Evolutionary conservation across 176 grass and related monocot species (phyloP).

Genomic region (Triticum turgidum): DNA sequence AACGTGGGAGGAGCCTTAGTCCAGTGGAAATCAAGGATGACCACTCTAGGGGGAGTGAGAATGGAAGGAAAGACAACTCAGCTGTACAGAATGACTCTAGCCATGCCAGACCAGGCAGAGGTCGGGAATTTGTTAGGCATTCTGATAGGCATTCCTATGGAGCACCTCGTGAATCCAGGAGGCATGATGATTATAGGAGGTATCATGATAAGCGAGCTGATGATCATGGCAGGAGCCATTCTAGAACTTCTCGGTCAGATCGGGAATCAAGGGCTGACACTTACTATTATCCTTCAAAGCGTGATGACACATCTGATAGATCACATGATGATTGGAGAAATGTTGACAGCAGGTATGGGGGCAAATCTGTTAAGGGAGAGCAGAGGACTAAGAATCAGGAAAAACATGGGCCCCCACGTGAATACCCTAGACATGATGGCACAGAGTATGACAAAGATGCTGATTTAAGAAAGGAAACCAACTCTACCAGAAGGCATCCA

Average conservation of each 20-base stretch:
- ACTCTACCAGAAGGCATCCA: constrained; percentile 33
- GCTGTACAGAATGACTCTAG: constrained; percentile 33
- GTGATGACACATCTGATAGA: constrained; percentile 42
- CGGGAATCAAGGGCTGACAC: constrained; percentile 51
- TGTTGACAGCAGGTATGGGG: constrained; percentile 35
- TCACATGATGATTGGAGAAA: constrained; percentile 38
- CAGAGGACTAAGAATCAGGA: constrained; percentile 50
- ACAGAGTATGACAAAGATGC: constrained; percentile 46
- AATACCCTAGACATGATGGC: constrained; percentile 28
- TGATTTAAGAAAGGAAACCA: constrained; percentile 40
- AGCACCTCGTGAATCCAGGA: constrained; percentile 51
- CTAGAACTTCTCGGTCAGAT: constrained; percentile 50
- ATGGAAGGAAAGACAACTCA: constrained; percentile 42
- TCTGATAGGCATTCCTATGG: constrained; percentile 53
- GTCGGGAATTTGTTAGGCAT: constrained; percentile 48
- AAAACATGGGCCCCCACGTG: constrained; percentile 32
- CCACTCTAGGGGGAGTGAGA: constrained; percentile 35
- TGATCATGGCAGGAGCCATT: constrained; percentile 45
- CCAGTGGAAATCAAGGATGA: constrained; percentile 47
- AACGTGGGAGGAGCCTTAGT: constrained; percentile 50
- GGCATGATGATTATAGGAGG: constrained; percentile 70
- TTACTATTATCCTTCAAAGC: constrained; percentile 40
- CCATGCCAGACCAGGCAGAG: constrained; percentile 38
- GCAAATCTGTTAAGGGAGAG: constrained; percentile 42
- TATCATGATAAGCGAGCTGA: constrained; percentile 48